Conservation (phyloP, 1,284 basidiomycete genomes). For the Apiotrichum brassicae region DNA sequence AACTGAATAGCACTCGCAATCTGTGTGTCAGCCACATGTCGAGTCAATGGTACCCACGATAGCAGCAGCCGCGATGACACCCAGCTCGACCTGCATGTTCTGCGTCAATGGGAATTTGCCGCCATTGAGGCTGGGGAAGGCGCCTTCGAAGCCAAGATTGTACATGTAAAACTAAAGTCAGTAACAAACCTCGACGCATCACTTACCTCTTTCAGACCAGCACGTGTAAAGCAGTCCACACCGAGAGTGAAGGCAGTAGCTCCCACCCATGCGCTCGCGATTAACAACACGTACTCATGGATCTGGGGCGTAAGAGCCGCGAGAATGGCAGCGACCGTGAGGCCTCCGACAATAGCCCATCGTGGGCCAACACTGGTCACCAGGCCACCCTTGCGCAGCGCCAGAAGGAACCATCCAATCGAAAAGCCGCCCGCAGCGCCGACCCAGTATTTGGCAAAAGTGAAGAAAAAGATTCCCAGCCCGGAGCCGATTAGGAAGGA, state of each 20-base stretch:
- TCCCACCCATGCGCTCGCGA: slow-evolving; percentile 69
- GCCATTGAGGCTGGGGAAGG: slow-evolving; percentile 72
- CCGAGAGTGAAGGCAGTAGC: slow-evolving; percentile 89
- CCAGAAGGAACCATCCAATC: slow-evolving; percentile 79
- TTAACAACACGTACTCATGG: slow-evolving; percentile 71
- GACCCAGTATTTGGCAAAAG: slow-evolving; percentile 74
- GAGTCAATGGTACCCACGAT: slow-evolving; percentile 41
- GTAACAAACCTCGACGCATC: slow-evolving; percentile 18
- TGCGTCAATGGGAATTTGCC: slow-evolving; percentile 77
- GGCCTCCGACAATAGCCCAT: slow-evolving; percentile 76
- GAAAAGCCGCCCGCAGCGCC: slow-evolving; percentile 85
- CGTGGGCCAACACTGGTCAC: slow-evolving; percentile 66
- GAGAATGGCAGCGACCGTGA: slow-evolving; percentile 55
- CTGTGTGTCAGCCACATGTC: slow-evolving; percentile 22
- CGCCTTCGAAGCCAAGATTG: slow-evolving; percentile 66
- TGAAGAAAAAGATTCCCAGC: slow-evolving; percentile 79
- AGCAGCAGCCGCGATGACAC: slow-evolving; percentile 67
- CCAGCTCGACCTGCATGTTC: slow-evolving; percentile 88
- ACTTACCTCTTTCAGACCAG: slow-evolving; percentile 71
- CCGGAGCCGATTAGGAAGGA: slow-evolving; percentile 77
- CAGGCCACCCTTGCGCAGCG: slow-evolving; percentile 71
- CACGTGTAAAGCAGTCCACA: slow-evolving; percentile 86
- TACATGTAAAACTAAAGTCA: slow-evolving; percentile 73
- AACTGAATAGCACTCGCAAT: slow-evolving; percentile 87
- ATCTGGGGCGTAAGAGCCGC: slow-evolving; percentile 62